These are phyloP conservation scores for Cucumis cinereus DNA, from an alignment of 306 rosid genomes.

Conservation along the genomic window DNA sequence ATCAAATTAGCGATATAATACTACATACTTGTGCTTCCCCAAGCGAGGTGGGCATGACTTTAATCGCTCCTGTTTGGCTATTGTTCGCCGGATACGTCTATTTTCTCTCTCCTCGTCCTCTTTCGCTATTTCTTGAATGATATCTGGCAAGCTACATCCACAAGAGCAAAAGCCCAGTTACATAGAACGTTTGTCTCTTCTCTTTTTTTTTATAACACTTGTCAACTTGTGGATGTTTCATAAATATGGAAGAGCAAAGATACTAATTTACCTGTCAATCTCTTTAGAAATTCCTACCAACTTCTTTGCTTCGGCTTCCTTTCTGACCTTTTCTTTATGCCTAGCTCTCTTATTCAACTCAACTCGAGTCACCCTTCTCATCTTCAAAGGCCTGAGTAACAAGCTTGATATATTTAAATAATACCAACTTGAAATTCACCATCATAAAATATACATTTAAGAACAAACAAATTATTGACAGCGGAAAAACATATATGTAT, in stretches of 20 bases:
- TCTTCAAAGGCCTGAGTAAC: slow-evolving; percentile 37
- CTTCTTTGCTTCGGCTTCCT: slow-evolving; percentile 47
- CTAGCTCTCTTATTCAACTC: slow-evolving; percentile 62
- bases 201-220: too few relatives aligned
- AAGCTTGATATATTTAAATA: slow-evolving; percentile 13
- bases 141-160: slow-evolving; percentile 48
- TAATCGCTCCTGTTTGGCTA: slow-evolving; percentile 62
- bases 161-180: background rate
- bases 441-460: background rate
- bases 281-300: slow-evolving; percentile 46
- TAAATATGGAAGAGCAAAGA: background rate
- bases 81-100: slow-evolving; percentile 45
- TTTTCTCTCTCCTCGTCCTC: slow-evolving; percentile 61
- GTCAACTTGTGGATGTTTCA: background rate
- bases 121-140: slow-evolving; percentile 53
- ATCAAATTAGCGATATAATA: background rate
- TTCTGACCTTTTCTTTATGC: slow-evolving; percentile 44
- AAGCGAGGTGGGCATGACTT: slow-evolving; percentile 66
- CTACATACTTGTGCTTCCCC: slow-evolving; percentile 76
- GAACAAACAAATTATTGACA: background rate
- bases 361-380: slow-evolving; percentile 61
- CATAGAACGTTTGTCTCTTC: background rate
- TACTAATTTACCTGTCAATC: slow-evolving; percentile 53
- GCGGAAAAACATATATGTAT: background rate
- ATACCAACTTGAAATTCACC: background rate